Evolutionary conservation across 1,284 basidiomycete genomes (phyloP).

Genomic region (Ceratobasidium sp.): DNA sequence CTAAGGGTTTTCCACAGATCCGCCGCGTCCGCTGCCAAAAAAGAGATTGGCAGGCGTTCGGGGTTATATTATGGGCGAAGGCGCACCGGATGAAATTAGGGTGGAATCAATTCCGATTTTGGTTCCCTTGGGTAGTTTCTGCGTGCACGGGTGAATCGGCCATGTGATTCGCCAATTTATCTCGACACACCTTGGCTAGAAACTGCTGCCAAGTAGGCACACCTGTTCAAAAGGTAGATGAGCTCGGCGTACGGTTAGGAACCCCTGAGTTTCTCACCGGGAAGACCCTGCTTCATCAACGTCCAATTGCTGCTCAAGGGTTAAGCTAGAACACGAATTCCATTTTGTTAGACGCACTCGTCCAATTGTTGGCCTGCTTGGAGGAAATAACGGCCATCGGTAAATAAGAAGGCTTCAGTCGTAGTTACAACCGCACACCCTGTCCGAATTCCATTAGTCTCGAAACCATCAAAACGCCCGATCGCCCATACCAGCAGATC

Average conservation of each 20-base stretch:
- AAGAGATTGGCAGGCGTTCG: background rate
- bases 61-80: slow-evolving; percentile 11
- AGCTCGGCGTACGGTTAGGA: slow-evolving; percentile 32
- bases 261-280: slow-evolving; percentile 55
- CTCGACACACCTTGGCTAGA: slow-evolving; percentile 67
- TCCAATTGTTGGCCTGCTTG: slow-evolving; percentile 93
- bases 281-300: slow-evolving; percentile 88
- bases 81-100: slow-evolving; percentile 69
- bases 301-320: slow-evolving; percentile 77
- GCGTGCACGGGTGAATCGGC: slow-evolving; percentile 33
- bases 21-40: slow-evolving; percentile 63
- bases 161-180: background rate
- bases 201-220: slow-evolving; percentile 93
- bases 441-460: slow-evolving; percentile 45
- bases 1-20: slow-evolving; percentile 61
- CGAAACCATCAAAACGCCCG: slow-evolving; percentile 37
- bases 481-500: slow-evolving; percentile 77
- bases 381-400: slow-evolving; percentile 93
- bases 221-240: slow-evolving; percentile 54
- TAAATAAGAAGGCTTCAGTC: slow-evolving; percentile 79
- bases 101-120: slow-evolving; percentile 84
- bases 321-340: background rate
- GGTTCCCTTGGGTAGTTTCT: slow-evolving; percentile 68
- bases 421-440: slow-evolving; percentile 82
- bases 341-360: slow-evolving; percentile 54